Percentiles rank a stretch among this genome's conserved stretches.
These are phyloP conservation scores for Leptomonas seymouri DNA, from an alignment of 208 protist genomes.

Conservation along the genomic window DNA sequence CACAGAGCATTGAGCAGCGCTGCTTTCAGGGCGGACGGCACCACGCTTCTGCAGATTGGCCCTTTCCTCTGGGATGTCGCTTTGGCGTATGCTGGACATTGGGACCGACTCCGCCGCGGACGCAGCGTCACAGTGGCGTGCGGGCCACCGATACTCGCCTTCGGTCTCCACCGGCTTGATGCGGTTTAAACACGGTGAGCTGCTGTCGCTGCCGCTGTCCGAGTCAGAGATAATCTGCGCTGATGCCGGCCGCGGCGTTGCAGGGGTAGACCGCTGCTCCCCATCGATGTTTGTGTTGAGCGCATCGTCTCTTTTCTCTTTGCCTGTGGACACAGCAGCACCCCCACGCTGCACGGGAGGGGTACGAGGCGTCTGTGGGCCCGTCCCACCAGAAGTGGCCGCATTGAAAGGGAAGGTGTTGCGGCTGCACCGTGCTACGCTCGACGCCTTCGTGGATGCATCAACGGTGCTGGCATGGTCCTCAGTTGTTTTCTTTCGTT, in stretches of 20 bases:
- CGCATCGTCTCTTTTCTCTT: background rate
- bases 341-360: background rate
- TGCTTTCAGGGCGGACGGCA: background rate
- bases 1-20: background rate
- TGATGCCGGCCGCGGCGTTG: background rate
- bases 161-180: background rate
- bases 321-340: background rate
- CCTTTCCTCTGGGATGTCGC: background rate
- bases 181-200: constrained; percentile 14
- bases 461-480: background rate
- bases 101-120: background rate
- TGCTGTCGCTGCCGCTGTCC: constrained; percentile 3
- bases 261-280: background rate
- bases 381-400: background rate
- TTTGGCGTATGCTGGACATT: constrained; percentile 10
- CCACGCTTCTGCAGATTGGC: background rate
- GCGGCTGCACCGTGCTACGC: background rate
- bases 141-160: background rate
- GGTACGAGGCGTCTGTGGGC: background rate
- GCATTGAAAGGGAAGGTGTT: background rate
- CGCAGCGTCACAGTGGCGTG: background rate
- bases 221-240: background rate
- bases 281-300: background rate
- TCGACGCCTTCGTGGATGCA: background rate
- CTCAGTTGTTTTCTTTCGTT: background rate